Percentiles rank a stretch among this genome's conserved stretches.
These are phyloP conservation scores for Breviolum minutum DNA, from an alignment of 73 alveolate species.

Conservation along the genomic window DNA sequence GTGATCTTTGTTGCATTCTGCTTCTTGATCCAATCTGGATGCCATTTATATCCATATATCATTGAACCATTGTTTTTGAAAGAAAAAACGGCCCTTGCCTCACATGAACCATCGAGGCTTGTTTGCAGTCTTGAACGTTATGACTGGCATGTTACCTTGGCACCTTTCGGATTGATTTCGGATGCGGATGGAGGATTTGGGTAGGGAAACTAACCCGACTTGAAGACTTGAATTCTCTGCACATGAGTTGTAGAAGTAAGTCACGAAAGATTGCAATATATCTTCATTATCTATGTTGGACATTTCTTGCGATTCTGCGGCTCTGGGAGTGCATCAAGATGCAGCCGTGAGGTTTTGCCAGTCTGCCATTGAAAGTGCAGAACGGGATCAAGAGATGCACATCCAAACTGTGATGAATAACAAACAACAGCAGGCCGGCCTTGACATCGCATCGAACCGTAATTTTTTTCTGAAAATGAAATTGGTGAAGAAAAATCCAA, in stretches of 20 bases:
- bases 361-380: constrained; percentile 60
- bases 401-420: not conserved
- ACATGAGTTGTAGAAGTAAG: too few species aligned
- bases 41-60: too few species aligned
- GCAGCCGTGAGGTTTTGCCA: constrained; percentile 37
- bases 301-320: too few species aligned
- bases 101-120: not conserved
- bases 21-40: not conserved
- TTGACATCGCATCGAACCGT: too few species aligned
- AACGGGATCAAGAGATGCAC: constrained; percentile 34
- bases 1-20: constrained; percentile 14
- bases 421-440: constrained; percentile 51
- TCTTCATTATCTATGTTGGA: too few species aligned
- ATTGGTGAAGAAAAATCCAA: not conserved
- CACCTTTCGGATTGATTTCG: not conserved
- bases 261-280: too few species aligned
- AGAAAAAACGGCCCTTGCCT: not conserved
- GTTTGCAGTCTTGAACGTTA: constrained; percentile 38
- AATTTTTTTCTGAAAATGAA: too few species aligned
- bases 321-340: not conserved
- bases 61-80: too few species aligned
- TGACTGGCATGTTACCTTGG: constrained; percentile 10
- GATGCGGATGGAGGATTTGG: too few species aligned
- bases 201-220: not conserved
- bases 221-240: too few species aligned